phyloP scores from a whole-genome alignment of 2,329 filamentous ascomycete species.

The Verticillium klebahnii region DNA sequence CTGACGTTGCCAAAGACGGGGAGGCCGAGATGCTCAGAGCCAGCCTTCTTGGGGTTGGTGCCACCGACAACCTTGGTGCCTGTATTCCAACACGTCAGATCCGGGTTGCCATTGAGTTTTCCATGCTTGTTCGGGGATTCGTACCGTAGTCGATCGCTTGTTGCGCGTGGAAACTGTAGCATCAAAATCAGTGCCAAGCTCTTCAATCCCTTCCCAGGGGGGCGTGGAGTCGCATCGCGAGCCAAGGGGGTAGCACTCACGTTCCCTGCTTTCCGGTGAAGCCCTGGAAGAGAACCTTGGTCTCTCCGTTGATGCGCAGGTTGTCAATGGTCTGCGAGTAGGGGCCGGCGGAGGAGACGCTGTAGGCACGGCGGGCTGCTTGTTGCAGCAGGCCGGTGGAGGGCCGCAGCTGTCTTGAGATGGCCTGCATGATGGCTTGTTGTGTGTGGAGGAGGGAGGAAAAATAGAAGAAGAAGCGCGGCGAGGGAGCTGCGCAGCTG shows the following conservation, averaged over 20 bases:
- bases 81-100: slow-evolving; percentile 36
- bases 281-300: slow-evolving; percentile 94
- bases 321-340: slow-evolving; percentile 76
- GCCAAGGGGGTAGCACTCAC: slow-evolving; percentile 45
- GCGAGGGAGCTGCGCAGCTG: background rate
- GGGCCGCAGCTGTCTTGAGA: slow-evolving; percentile 67
- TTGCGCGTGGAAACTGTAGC: slow-evolving; percentile 82
- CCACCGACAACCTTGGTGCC: slow-evolving; percentile 97
- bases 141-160: slow-evolving; percentile 98
- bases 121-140: slow-evolving; percentile 13
- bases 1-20: slow-evolving; percentile 89
- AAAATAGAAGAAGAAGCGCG: slow-evolving; percentile 7
- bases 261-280: slow-evolving; percentile 97
- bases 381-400: slow-evolving; percentile 65
- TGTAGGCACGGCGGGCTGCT: slow-evolving; percentile 65
- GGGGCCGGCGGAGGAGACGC: slow-evolving; percentile 58
- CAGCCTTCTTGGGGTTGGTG: slow-evolving; percentile 99
- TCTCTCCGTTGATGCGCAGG: slow-evolving; percentile 87
- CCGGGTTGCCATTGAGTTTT: background rate
- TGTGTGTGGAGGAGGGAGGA: slow-evolving; percentile 6
- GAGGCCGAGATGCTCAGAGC: slow-evolving; percentile 79
- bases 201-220: slow-evolving; percentile 3
- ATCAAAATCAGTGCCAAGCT: slow-evolving; percentile 3
- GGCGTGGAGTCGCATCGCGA: background rate
- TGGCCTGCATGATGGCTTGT: slow-evolving; percentile 69